These are phyloP conservation scores for Coprinellus aureogranulatus DNA, from an alignment of 768 basidiomycete species.

Conservation along the genomic window DNA sequence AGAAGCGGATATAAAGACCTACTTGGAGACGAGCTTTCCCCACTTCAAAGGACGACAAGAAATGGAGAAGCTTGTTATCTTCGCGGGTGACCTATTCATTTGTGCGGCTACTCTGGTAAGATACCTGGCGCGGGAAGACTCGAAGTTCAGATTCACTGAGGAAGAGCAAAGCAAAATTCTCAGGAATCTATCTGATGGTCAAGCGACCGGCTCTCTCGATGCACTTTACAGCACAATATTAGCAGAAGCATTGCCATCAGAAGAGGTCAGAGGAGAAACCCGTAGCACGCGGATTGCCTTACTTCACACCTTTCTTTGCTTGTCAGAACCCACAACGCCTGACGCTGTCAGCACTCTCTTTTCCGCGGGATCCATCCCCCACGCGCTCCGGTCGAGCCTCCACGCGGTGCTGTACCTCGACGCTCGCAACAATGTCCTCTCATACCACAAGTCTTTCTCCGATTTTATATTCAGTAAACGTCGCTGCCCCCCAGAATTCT, in stretches of 20 bases:
- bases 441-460: slow-evolving; percentile 14
- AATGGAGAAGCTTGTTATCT: background rate
- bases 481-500: slow-evolving; percentile 8
- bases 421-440: slow-evolving; percentile 1
- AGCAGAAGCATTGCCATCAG: background rate
- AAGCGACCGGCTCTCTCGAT: too few relatives aligned
- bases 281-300: too few relatives aligned
- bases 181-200: background rate
- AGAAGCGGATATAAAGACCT: slow-evolving; percentile 1
- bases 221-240: background rate
- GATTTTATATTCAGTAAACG: slow-evolving; percentile 10
- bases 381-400: slow-evolving; percentile 3
- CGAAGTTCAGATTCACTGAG: background rate
- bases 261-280: too few relatives aligned
- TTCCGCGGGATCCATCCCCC: background rate
- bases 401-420: slow-evolving; percentile 11
- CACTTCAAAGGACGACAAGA: background rate
- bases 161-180: background rate
- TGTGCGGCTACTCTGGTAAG: slow-evolving; percentile 14
- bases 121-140: slow-evolving; percentile 6
- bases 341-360: background rate
- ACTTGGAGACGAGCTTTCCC: slow-evolving; percentile 5
- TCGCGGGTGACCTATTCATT: slow-evolving; percentile 12
- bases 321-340: background rate
- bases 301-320: background rate